Base-by-base conservation (phyloP, 2,329 filamentous ascomycete species). In the Trichophaea hybrida region DNA sequence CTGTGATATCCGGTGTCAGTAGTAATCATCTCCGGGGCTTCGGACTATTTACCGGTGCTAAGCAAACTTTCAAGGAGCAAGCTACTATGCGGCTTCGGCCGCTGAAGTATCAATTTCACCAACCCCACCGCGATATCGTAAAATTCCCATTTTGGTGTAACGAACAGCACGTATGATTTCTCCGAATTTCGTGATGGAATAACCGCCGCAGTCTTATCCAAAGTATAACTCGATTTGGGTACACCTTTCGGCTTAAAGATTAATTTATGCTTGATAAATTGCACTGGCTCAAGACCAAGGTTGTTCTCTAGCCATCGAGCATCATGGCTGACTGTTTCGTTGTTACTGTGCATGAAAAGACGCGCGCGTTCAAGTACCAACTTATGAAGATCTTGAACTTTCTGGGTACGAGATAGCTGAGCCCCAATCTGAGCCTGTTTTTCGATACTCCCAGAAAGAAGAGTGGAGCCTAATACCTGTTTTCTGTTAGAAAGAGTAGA, bases 101-200 rank as follows among this genome's bases (percentile, higher is more conserved):
- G 81, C 56, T 81, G 81, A 52, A 98, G 76, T 40, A 98, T 77
- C 56, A 94, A 75, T 68, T 85, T 82, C 63, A 91, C 88, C 51
- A 98, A 77, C 32, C 88, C 88, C 67, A 90, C 86, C 59, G 88
- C 93, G 65, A 98, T 84, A 73, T 98, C 89, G 70, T 94, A 97
- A 70, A 94, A 81, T 69, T 97, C 89, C 34, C 82, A 85, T 61
- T 80, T 80, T 1, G 76, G 72, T 34, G 85, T 84, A 40, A 97
- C 82, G 17, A 49, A 34, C 10, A 57, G 69, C 85, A 94, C n/a
- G 97, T 74, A 4, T 82, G 62, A 37, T 61, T 65, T 38, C 59
- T 60, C 34, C 59, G 61, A 34, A 57, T 68, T 37, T 59, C 59
- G 34, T 58, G 60, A 52, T 62, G 59, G 31, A 57, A 57, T 48